Evolutionary conservation across 164 flowering plant species (phyloP).

Genomic region (Stephania japonica): DNA sequence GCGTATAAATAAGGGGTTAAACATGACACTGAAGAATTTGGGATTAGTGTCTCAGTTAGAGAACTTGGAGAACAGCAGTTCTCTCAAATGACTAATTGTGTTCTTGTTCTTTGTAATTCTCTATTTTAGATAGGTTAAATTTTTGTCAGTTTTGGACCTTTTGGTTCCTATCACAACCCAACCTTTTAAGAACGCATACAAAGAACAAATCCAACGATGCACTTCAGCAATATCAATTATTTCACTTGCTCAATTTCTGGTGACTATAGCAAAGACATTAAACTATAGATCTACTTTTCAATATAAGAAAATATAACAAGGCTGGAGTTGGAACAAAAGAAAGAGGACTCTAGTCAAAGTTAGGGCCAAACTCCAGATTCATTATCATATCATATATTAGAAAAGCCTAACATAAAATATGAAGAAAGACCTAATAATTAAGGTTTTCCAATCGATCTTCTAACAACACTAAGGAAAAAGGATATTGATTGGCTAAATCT

Average conservation of each 20-base stretch:
- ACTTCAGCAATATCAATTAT: neutral
- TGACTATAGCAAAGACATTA: neutral
- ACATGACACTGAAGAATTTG: too few species aligned
- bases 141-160: too few species aligned
- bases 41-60: too few species aligned
- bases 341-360: neutral
- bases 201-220: neutral
- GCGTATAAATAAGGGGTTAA: too few species aligned
- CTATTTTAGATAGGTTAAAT: too few species aligned
- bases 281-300: neutral
- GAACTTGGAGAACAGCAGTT: too few species aligned
- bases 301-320: neutral
- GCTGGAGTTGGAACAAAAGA: neutral
- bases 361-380: neutral
- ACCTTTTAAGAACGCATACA: neutral
- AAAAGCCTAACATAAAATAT: neutral
- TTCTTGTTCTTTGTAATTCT: too few species aligned
- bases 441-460: neutral
- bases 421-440: neutral
- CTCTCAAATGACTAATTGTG: too few species aligned
- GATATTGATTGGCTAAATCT: neutral
- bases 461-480: neutral
- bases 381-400: neutral
- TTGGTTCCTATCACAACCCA: neutral
- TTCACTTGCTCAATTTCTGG: neutral